Percentiles rank a stretch among this genome's conserved stretches.
phyloP scores from a whole-genome alignment of 2,329 filamentous ascomycete species.

The Calonectria multiphialidica region DNA sequence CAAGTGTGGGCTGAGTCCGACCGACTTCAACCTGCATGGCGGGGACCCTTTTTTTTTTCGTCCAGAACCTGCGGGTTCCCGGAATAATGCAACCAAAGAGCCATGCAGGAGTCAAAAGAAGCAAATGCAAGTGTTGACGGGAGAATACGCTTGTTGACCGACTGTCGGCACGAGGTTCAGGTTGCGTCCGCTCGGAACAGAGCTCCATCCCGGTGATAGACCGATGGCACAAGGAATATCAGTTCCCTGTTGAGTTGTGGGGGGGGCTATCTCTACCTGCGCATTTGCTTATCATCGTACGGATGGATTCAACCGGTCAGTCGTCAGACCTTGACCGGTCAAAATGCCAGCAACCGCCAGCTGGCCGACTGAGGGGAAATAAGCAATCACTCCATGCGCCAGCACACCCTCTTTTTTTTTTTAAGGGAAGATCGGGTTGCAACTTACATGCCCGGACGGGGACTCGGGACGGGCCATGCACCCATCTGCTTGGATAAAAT shows the following conservation, averaged over 20 bases:
- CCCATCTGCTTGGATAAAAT: constrained; percentile 6
- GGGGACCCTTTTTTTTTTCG: neutral
- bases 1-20: constrained; percentile 24
- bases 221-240: constrained; percentile 14
- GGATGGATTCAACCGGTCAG: constrained; percentile 30
- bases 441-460: constrained; percentile 27
- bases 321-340: constrained; percentile 27
- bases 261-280: constrained; percentile 16
- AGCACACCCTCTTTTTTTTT: constrained; percentile 12
- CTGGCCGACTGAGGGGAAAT: constrained; percentile 30
- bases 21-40: constrained; percentile 27
- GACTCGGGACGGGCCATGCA: constrained; percentile 24
- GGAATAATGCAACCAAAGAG: constrained; percentile 5
- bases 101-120: constrained; percentile 1
- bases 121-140: neutral
- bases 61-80: constrained; percentile 22
- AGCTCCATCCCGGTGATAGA: constrained; percentile 8
- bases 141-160: neutral
- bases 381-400: constrained; percentile 25
- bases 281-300: constrained; percentile 19
- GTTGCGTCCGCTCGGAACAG: neutral
- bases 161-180: neutral
- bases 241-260: constrained; percentile 15
- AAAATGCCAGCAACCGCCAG: constrained; percentile 32
- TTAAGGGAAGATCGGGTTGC: constrained; percentile 11